Evolutionary conservation across 2,329 filamentous ascomycete genomes (phyloP), one percentile per base, ranked within the genome.

Genomic region (Penicillium sp.): DNA sequence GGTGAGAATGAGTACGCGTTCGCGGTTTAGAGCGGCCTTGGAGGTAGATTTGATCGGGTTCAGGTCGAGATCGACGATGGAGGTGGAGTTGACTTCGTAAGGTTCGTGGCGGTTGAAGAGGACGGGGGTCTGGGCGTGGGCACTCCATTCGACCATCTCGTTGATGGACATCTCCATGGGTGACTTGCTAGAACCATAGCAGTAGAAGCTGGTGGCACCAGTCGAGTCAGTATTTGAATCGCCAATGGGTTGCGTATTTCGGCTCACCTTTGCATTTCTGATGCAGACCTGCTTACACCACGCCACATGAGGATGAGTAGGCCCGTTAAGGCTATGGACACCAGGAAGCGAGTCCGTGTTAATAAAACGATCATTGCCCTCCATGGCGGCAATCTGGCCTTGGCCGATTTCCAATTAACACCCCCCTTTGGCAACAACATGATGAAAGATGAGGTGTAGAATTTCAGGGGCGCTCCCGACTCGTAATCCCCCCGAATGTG

Each of bases 71-170:
- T 88, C 84, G 63, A 87, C 75, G 75, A 99, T 95, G 50, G 87
- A 87, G 53, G 84, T 84, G 57, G 87, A 85, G 74, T 96, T 94
- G 77, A 97, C 81, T 71, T 89, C 86, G 68, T 97, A 82, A 35
- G 94, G 88, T 61, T 88, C 87, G 75, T 97, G 94, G 75, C 93
- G 90, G 78, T 99, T 99, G 82, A 96, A 97, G 63, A 96, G 84
- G 65, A 99, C 91, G 47, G 94, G 94, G 4, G 94, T 97, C 67
- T 92, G 87, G 60, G 94, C 80, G 71, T 96, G 92, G 55, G 86
- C 86, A 64, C 89, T 88, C 94, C 94, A 99, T 62, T 90, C 84
- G 59, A 87, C 87, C 74, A 93, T 88, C 72, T 99, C 94, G 72
- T 97, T 97, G 53, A 88, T 79, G 40, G 89, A 85, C 91, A 99